Evolutionary conservation across 2,329 filamentous ascomycete species (phyloP).

Genomic region (Monilinia fructigena): DNA sequence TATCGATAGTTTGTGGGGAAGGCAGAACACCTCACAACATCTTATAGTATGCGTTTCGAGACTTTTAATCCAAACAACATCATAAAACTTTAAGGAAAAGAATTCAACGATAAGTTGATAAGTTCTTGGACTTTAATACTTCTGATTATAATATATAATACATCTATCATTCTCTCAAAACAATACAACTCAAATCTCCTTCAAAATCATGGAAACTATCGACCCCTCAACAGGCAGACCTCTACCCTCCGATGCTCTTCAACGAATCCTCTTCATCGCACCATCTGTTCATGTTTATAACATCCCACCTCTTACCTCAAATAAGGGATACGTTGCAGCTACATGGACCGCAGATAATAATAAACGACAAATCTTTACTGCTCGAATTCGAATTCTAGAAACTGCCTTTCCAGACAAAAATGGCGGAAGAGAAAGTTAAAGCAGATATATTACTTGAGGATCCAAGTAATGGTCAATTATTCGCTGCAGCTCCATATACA

Average conservation of each 20-base stretch:
- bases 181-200: background rate
- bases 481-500: constrained; percentile 80
- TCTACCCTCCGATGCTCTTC: constrained; percentile 74
- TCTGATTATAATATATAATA: background rate
- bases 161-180: background rate
- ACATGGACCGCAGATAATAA: constrained; percentile 71
- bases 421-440: constrained; percentile 57
- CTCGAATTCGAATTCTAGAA: constrained; percentile 75
- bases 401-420: constrained; percentile 55
- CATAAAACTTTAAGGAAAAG: background rate
- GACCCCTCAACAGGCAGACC: constrained; percentile 70
- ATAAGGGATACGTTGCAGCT: constrained; percentile 74
- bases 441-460: constrained; percentile 81
- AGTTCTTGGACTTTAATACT: too few species aligned
- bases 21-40: constrained; percentile 3
- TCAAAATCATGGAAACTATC: constrained; percentile 42
- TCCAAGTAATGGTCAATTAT: constrained; percentile 67
- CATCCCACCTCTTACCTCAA: constrained; percentile 76
- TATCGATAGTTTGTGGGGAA: constrained; percentile 14
- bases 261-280: constrained; percentile 78
- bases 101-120: background rate
- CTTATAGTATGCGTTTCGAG: too few species aligned
- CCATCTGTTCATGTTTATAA: constrained; percentile 79
- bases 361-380: constrained; percentile 78
- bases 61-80: too few species aligned